Base-by-base conservation (phyloP, 1,284 basidiomycete genomes). In the Puccinia novopanici region DNA sequence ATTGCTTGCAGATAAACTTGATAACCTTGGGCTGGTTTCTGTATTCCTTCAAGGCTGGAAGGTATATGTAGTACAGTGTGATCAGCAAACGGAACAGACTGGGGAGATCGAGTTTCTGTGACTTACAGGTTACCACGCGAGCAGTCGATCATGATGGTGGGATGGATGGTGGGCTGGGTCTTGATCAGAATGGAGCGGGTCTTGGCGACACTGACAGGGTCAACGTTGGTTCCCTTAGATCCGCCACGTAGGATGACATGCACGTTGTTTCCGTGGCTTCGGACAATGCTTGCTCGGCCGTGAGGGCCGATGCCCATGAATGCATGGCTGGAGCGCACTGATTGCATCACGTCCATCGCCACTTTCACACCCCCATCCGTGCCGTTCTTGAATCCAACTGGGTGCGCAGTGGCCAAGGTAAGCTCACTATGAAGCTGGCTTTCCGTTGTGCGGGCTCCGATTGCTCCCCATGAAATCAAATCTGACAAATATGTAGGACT, bases 401-500 rank as follows among this genome's bases (percentile, higher is more conserved):
- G 85, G 82, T 85, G 83, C 55, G 85, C 84, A 10, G 85, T 82
- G 68, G 85, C 85, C 5, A 84, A 85, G 48, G 84, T 81, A 6
- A 86, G 83, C 82, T 86, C 86, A 68, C 86, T 83, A 82, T 86
- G 86, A 93, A 86, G 82, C 82, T 86, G 85, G 45, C 83, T 84
- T 82, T 86, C 85, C 78, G 96, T 99, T 19, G 96, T 99, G 78
- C 96, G 90, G 1, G 97, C 96, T 61, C 96, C 96, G 82, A 98
- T 98, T 6, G 96, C 96, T 72, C 96, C 96, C 96, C 96, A 99
- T 74, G 93, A 93, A 85, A 92, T 92, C 78, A 97, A 86, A 84
- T 90, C 89, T 74, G 88, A 88, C 57, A 88, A 87, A 87, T 88
- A 89, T 86, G 89, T 88, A 30, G 87, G 87, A 48, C 85, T 82